phyloP scores from a whole-genome alignment of 2,329 filamentous ascomycete species.

The Pseudogymnoascus sp. region DNA sequence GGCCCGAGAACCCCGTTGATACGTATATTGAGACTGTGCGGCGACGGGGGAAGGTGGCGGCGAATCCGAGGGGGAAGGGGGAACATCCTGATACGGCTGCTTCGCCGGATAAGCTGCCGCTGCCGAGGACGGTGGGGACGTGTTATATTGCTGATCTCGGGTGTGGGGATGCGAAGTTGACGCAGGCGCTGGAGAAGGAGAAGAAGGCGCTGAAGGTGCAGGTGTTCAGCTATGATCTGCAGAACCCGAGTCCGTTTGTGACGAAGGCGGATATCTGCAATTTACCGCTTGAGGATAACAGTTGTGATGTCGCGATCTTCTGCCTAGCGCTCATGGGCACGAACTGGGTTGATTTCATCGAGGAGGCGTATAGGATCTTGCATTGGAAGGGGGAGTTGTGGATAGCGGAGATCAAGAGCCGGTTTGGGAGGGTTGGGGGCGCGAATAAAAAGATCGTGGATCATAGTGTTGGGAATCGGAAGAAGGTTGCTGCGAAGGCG shows the following conservation, averaged over 20 bases:
- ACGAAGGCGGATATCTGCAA: conserved; percentile 83
- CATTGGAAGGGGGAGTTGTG: conserved; percentile 93
- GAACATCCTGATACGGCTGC: conserved; percentile 1
- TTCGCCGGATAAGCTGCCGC: conserved; percentile 33
- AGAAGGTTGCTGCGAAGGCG: conserved; percentile 42
- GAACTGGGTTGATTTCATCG: conserved; percentile 94
- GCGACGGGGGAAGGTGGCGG: conserved; percentile 45
- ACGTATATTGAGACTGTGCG: conserved; percentile 51
- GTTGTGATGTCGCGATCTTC: conserved; percentile 83
- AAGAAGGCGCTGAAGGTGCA: conserved; percentile 61
- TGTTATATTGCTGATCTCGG: conserved; percentile 85
- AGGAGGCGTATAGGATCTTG: conserved; percentile 87
- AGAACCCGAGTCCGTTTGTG: conserved; percentile 65
- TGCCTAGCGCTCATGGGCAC: conserved; percentile 98
- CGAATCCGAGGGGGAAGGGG: conserved; percentile 17
- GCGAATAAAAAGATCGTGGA: conserved; percentile 39
- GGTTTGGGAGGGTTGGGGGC: conserved; percentile 59
- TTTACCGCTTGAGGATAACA: conserved; percentile 65
- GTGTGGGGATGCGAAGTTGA: conserved; percentile 83
- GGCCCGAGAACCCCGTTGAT: conserved; percentile 95
- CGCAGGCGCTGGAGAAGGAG: conserved; percentile 56
- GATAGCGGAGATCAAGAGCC: conserved; percentile 93
- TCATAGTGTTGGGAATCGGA: conserved; percentile 64
- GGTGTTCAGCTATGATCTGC: conserved; percentile 79
- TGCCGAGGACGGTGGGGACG: conserved; percentile 63